Conservation (phyloP, 441 rosid genomes). For the Croton setiger region DNA sequence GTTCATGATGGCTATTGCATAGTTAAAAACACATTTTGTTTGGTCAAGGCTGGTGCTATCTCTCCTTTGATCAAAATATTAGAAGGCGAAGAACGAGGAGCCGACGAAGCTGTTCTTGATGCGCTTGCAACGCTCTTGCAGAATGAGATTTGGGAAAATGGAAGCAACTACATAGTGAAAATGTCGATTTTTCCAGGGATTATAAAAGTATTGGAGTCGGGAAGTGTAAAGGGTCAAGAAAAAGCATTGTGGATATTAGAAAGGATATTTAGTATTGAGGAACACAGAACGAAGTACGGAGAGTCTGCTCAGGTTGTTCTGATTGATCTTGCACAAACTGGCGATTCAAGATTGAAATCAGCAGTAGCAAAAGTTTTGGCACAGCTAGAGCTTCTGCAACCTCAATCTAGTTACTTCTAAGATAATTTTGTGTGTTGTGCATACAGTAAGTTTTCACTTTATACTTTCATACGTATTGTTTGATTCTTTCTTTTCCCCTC, state of each 20-base stretch:
- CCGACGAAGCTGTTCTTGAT: slow-evolving; percentile 49
- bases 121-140: slow-evolving; percentile 53
- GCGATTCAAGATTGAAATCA: slow-evolving; percentile 43
- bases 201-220: slow-evolving; percentile 36
- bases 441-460: not conserved
- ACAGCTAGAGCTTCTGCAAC: slow-evolving; percentile 51
- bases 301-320: slow-evolving; percentile 51
- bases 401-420: slow-evolving; percentile 55
- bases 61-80: slow-evolving; percentile 40
- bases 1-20: slow-evolving; percentile 53
- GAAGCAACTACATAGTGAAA: slow-evolving; percentile 45
- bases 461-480: not conserved
- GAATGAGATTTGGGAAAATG: slow-evolving; percentile 55
- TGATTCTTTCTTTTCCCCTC: not conserved
- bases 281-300: slow-evolving; percentile 37
- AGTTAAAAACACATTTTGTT: slow-evolving; percentile 53
- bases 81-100: slow-evolving; percentile 50
- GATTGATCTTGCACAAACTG: slow-evolving; percentile 57
- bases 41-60: slow-evolving; percentile 59
- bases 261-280: slow-evolving; percentile 44
- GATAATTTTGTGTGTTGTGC: not conserved
- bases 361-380: slow-evolving; percentile 45
- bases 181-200: slow-evolving; percentile 36
- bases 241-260: slow-evolving; percentile 59
- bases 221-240: slow-evolving; percentile 46